These are phyloP conservation scores for Mollisia scopiformis DNA, from an alignment of 2,329 filamentous ascomycete genomes.

Conservation along the genomic window DNA sequence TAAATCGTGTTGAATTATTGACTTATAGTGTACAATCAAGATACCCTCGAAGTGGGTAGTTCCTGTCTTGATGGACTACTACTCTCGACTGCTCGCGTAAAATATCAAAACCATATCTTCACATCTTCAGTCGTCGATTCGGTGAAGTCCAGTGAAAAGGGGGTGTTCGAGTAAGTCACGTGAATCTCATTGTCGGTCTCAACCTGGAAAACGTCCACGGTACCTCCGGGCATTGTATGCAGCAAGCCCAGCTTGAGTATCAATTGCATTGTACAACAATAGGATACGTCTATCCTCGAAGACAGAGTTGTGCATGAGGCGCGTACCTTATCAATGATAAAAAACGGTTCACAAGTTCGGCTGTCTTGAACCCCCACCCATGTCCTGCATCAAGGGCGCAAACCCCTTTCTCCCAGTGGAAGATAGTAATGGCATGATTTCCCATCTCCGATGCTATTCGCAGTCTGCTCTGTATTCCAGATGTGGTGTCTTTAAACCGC, in stretches of 20 bases:
- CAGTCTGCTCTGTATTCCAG: slow-evolving; percentile 17
- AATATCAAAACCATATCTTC: background rate
- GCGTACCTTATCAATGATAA: background rate
- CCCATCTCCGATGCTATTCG: background rate
- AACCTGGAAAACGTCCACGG: background rate
- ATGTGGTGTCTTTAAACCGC: slow-evolving; percentile 24
- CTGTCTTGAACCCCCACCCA: background rate
- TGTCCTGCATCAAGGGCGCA: slow-evolving; percentile 1
- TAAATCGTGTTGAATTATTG: background rate
- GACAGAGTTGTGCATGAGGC: background rate
- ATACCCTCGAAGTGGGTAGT: background rate
- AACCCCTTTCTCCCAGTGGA: slow-evolving; percentile 7
- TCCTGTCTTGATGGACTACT: background rate
- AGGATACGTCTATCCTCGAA: too few relatives aligned
- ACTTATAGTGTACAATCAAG: background rate
- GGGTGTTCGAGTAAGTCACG: background rate
- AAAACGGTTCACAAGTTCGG: background rate
- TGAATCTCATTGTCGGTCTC: too few relatives aligned
- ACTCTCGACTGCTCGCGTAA: background rate
- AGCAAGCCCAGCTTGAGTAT: too few relatives aligned
- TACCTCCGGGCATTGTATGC: too few relatives aligned
- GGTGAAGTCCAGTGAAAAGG: too few relatives aligned
- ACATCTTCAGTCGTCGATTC: too few relatives aligned
- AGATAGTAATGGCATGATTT: slow-evolving; percentile 9
- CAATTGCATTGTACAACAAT: too few relatives aligned